Evolutionary conservation across 306 rosid genomes (phyloP), one percentile per base, ranked within the genome.

Genomic region (Senna tora): DNA sequence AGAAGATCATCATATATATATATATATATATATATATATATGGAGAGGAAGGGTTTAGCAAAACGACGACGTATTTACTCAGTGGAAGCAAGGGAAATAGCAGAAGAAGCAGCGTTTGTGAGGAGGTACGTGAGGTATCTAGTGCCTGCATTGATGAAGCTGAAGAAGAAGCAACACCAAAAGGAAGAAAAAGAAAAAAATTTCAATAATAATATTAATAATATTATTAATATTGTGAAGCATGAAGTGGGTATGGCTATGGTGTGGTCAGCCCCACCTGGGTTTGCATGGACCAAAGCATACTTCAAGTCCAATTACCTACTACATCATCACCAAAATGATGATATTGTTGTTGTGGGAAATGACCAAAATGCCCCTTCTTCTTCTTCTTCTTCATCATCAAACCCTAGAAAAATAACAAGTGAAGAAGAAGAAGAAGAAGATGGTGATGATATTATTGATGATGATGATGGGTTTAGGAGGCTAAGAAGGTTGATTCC

Each of bases 221-320:
- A 39, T 47, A 75, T 82, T 38, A 7, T 71, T 0, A 63, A 74
- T 54, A 55, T 62, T 45, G 84, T 88, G 16, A 87, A 76, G 78
- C 72, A 77, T 73, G 87, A 88, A 75, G 95, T 85, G 75, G 87
- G 81, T 63, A 87, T 78, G 97, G 97, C 95, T 65, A 73, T 91
- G 90, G 97, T 75, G 25, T 54, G 75, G 8, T 88, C 95, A 28
- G 88, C 89, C 0, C 64, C 64, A 32, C 64, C 76, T 73, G 34
- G 77, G 81, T 88, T 78, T 82, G 89, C 87, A 49, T 91, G 97
- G 97, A 87, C 82, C 10, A 72, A 75, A 41, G 84, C 87, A n/a
- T n/a, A n/a, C 47, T 79, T 91, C 34, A 84, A 82, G 74, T 46
- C 60, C 13, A 76, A 25, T n/a, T n/a, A 3, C 30, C 3, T 25